phyloP scores from a whole-genome alignment of 768 basidiomycete genomes.

The Leucosporidium creatinivorum region DNA sequence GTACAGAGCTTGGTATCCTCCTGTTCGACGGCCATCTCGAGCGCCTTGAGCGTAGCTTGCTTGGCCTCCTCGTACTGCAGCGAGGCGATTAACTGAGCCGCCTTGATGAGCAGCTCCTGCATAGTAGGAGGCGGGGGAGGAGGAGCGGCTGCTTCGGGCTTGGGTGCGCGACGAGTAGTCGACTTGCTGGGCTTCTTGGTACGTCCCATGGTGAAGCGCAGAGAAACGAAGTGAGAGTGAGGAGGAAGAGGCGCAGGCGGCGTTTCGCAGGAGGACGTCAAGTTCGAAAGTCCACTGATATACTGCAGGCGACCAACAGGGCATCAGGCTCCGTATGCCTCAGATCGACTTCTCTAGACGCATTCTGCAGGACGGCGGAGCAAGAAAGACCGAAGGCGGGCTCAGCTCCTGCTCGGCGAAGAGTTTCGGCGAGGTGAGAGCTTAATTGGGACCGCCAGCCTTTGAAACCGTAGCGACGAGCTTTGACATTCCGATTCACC shows the following conservation, averaged over 20 bases:
- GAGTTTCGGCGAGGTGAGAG: neutral
- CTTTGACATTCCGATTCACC: slow-evolving; percentile 65
- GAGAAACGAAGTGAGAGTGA: too few species aligned
- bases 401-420: neutral
- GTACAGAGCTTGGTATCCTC: slow-evolving; percentile 14
- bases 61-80: slow-evolving; percentile 31
- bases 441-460: slow-evolving; percentile 76
- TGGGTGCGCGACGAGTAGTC: neutral
- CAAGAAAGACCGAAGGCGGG: neutral
- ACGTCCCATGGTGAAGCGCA: neutral
- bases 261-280: too few species aligned
- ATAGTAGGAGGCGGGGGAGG: slow-evolving; percentile 6
- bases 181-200: neutral
- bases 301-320: too few species aligned
- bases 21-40: slow-evolving; percentile 21
- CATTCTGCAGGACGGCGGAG: too few species aligned
- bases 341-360: too few species aligned
- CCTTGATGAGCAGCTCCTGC: slow-evolving; percentile 30
- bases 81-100: slow-evolving; percentile 24
- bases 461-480: slow-evolving; percentile 75
- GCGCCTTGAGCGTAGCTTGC: slow-evolving; percentile 17
- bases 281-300: too few species aligned
- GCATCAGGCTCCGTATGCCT: too few species aligned
- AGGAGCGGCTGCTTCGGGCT: neutral
- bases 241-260: too few species aligned